Conservation (phyloP, 2,329 filamentous ascomycete genomes). For the Hypoxylon sp. region DNA sequence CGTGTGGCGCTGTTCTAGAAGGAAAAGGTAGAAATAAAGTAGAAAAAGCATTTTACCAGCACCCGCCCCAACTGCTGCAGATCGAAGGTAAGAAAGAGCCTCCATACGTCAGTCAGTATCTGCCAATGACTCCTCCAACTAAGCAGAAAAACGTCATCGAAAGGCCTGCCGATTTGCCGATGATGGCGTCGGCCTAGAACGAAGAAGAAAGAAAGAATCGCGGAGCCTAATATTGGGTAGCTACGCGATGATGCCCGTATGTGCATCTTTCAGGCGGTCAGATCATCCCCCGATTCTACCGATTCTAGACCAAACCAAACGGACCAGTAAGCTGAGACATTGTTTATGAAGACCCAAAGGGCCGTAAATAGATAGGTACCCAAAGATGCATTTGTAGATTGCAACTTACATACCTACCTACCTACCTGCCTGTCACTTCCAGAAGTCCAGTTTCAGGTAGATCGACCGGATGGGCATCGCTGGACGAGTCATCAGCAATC, state of each 20-base stretch:
- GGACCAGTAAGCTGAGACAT: neutral
- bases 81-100: neutral
- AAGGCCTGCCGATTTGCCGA: neutral
- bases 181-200: conserved; percentile 2
- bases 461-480: neutral
- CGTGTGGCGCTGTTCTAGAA: neutral
- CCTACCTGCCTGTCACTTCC: neutral
- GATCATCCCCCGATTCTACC: neutral
- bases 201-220: neutral
- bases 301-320: neutral
- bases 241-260: neutral
- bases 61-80: neutral
- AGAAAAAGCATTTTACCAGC: neutral
- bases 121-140: no score
- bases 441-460: neutral
- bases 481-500: neutral
- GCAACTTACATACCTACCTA: neutral
- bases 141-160: neutral
- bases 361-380: neutral
- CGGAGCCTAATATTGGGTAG: neutral
- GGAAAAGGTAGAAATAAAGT: neutral
- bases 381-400: neutral
- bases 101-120: neutral
- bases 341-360: neutral
- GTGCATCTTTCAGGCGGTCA: neutral